phyloP scores from a whole-genome alignment of 352 stramenopile genomes.

The Pythium dissimile region DNA sequence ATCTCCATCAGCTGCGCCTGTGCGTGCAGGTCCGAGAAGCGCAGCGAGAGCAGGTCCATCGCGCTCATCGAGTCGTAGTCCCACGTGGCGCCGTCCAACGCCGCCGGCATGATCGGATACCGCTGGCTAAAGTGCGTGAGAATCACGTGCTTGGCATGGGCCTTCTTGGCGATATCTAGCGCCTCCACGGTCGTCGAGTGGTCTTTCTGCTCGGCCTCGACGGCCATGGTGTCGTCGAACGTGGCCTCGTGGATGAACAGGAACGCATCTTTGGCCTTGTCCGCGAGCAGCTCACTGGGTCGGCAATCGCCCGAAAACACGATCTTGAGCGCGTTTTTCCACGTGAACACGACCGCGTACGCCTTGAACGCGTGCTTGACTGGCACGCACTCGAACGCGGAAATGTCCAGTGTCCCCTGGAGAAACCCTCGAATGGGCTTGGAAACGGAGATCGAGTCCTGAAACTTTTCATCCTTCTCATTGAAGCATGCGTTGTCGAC shows the following conservation, averaged over 20 bases:
- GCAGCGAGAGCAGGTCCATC: conserved; percentile 74
- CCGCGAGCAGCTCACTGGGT: conserved; percentile 68
- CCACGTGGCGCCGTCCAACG: conserved; percentile 21
- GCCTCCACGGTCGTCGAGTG: conserved; percentile 95
- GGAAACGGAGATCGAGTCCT: conserved; percentile 28
- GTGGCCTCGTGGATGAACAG: conserved; percentile 98
- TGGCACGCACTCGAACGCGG: conserved; percentile 55
- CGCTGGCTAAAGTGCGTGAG: conserved; percentile 97
- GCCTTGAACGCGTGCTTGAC: conserved; percentile 90
- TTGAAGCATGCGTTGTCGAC: conserved; percentile 87
- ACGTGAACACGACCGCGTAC: conserved; percentile 88
- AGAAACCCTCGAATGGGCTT: conserved; percentile 42
- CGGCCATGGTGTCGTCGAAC: conserved; percentile 93
- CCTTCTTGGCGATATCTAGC: conserved; percentile 66
- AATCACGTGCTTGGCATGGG: conserved; percentile 84
- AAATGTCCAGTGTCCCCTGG: conserved; percentile 36
- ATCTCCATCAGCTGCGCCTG: conserved; percentile 64
- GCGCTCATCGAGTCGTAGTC: conserved; percentile 39
- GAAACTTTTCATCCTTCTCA: conserved; percentile 35
- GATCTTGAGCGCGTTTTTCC: conserved; percentile 67
- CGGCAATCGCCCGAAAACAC: conserved; percentile 95
- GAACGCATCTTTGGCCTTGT: conserved; percentile 58
- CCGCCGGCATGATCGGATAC: conserved; percentile 72
- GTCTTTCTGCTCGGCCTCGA: conserved; percentile 92
- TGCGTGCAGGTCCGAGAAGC: conserved; percentile 50